phyloP scores from a whole-genome alignment of 495 filamentous ascomycete species.

The Aspergillus indologenus region DNA sequence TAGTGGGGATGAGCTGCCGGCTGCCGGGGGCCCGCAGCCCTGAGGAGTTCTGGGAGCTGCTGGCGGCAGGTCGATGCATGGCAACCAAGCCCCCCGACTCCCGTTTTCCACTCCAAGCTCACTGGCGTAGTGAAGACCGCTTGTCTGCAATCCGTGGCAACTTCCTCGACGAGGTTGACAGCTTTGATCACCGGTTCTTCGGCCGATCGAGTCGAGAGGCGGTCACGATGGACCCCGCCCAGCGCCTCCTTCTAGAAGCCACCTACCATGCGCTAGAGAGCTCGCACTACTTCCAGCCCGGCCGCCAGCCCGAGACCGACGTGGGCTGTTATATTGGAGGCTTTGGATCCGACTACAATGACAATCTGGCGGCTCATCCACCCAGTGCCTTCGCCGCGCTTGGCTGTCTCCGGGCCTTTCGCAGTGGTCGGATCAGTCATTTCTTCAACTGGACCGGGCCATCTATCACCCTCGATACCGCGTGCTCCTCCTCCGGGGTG shows the following conservation, averaged over 20 bases:
- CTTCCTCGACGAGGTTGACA: slow-evolving; percentile 39
- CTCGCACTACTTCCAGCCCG: slow-evolving; percentile 33
- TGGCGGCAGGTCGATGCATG: slow-evolving; percentile 38
- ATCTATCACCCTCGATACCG: slow-evolving; percentile 38
- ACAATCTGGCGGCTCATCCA: slow-evolving; percentile 31
- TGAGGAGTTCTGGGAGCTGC: slow-evolving; percentile 42
- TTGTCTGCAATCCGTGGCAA: slow-evolving; percentile 45
- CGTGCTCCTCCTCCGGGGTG: slow-evolving; percentile 42
- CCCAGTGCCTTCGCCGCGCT: slow-evolving; percentile 36
- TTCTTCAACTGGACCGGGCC: slow-evolving; percentile 50
- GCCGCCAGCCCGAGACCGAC: not conserved
- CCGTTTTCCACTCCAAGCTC: slow-evolving; percentile 26
- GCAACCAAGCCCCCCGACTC: slow-evolving; percentile 28
- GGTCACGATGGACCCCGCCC: slow-evolving; percentile 48
- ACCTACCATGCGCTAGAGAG: slow-evolving; percentile 48
- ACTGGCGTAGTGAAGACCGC: not conserved
- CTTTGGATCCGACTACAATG: slow-evolving; percentile 28
- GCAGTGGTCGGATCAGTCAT: slow-evolving; percentile 31
- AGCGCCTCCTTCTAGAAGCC: slow-evolving; percentile 43
- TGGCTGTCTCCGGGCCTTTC: slow-evolving; percentile 28
- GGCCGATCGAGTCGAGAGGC: slow-evolving; percentile 42
- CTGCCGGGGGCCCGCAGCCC: slow-evolving; percentile 44
- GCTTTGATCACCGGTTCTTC: slow-evolving; percentile 54
- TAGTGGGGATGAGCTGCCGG: slow-evolving; percentile 48
- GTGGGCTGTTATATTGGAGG: slow-evolving; percentile 33